phyloP scores from a whole-genome alignment of 208 protist genomes.

The Crithidia expoeki region DNA sequence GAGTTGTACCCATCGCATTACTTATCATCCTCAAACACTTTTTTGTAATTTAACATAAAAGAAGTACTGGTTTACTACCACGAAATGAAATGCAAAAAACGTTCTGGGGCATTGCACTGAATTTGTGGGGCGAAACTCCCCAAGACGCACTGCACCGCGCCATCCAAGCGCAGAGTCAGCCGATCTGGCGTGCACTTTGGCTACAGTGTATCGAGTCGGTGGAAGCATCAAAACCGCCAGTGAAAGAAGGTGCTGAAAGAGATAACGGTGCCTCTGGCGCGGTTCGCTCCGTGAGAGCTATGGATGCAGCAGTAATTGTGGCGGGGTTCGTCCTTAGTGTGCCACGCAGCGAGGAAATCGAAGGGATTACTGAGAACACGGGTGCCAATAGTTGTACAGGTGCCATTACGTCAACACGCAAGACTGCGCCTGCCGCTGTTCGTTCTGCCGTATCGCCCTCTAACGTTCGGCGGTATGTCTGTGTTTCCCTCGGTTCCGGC shows the following conservation, averaged over 20 bases:
- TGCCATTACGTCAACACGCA: not conserved
- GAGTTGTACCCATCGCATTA: too few species aligned
- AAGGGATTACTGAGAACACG: too few species aligned
- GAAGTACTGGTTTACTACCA: too few species aligned
- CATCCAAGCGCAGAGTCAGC: conserved; percentile 22
- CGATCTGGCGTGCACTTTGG: conserved; percentile 22
- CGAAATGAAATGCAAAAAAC: not conserved
- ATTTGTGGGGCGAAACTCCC: conserved; percentile 20
- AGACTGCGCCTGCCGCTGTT: not conserved
- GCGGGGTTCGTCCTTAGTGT: conserved; percentile 59
- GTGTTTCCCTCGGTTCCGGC: conserved; percentile 79
- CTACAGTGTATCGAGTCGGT: conserved; percentile 4
- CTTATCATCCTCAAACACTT: too few species aligned
- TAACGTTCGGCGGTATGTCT: conserved; percentile 45
- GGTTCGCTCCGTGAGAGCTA: not conserved
- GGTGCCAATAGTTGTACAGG: too few species aligned
- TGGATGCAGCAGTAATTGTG: conserved; percentile 33
- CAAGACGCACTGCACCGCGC: conserved; percentile 23
- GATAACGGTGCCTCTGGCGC: too few species aligned
- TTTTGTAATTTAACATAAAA: too few species aligned
- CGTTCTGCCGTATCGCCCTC: not conserved
- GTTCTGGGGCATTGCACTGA: conserved; percentile 2
- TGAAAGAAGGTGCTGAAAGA: not conserved
- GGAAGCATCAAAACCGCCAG: not conserved
- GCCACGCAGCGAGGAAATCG: not conserved